Conservation (phyloP, 352 stramenopile species). For the Labyrinthula sp. region DNA sequence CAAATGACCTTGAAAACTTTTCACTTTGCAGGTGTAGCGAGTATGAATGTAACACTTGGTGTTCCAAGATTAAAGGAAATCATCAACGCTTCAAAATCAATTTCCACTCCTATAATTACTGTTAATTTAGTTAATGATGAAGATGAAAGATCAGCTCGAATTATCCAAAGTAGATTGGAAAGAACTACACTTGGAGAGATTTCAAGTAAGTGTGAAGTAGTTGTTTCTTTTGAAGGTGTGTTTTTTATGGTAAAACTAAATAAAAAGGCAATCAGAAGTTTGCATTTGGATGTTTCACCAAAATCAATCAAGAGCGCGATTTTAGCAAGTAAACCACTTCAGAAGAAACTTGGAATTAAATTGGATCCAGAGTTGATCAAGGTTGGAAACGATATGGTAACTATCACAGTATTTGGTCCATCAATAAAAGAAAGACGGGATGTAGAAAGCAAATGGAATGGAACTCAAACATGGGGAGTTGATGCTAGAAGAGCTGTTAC, state of each 20-base stretch:
- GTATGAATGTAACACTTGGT: constrained; percentile 98
- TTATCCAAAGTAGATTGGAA: constrained; percentile 96
- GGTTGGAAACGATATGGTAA: constrained; percentile 1
- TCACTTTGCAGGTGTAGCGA: constrained; percentile 95
- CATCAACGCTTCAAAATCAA: constrained; percentile 77
- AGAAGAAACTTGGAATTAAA: constrained; percentile 2
- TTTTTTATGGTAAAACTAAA: constrained; percentile 94
- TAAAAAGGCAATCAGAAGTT: constrained; percentile 75
- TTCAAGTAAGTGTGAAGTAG: constrained; percentile 81
- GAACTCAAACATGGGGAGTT: not conserved
- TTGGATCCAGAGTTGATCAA: not conserved
- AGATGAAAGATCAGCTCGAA: constrained; percentile 80
- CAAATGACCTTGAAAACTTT: constrained; percentile 97
- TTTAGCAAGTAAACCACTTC: constrained; percentile 3
- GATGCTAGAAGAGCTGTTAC: not conserved
- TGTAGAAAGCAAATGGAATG: constrained; percentile 2
- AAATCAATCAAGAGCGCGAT: constrained; percentile 11
- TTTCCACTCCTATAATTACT: constrained; percentile 98
- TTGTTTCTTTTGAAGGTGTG: constrained; percentile 69
- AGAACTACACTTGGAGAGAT: constrained; percentile 91
- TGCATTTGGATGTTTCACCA: constrained; percentile 49
- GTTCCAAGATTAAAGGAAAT: constrained; percentile 94
- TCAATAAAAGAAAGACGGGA: no score
- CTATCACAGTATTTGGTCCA: constrained; percentile 11
- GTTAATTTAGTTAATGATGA: constrained; percentile 53